phyloP scores from a whole-genome alignment of 108 stramenopile genomes.

The Cylindrotheca fusiformis region DNA sequence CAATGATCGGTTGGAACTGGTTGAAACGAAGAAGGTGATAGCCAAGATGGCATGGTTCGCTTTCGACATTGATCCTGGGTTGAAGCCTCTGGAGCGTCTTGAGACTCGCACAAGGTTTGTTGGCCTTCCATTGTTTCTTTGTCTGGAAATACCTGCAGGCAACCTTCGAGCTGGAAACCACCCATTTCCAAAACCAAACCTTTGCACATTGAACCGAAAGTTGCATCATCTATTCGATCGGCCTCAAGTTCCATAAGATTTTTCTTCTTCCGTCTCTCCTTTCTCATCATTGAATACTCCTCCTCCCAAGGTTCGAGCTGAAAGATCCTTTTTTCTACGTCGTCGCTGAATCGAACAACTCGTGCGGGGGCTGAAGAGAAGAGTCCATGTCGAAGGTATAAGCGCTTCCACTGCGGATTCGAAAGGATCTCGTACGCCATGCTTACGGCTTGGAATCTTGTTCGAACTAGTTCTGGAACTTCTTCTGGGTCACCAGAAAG shows the following conservation, averaged over 20 bases:
- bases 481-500: neutral
- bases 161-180: neutral
- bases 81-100: no score
- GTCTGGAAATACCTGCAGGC: neutral
- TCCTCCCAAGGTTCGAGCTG: slow-evolving; percentile 24
- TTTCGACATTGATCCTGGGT: no score
- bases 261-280: neutral
- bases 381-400: slow-evolving; percentile 25
- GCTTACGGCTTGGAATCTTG: slow-evolving; percentile 41
- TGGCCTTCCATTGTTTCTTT: no score
- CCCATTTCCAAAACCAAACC: neutral
- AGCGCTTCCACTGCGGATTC: slow-evolving; percentile 28
- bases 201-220: neutral
- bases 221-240: no score
- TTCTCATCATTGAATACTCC: neutral
- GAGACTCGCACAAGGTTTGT: no score
- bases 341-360: slow-evolving; percentile 43
- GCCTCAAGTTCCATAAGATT: neutral
- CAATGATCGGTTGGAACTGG: no score
- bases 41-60: neutral
- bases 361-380: neutral
- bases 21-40: neutral
- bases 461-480: slow-evolving; percentile 16
- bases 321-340: slow-evolving; percentile 52
- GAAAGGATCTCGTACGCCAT: slow-evolving; percentile 51